phyloP scores from a whole-genome alignment of 164 flowering plant genomes.

The Cinnamomum micranthum region DNA sequence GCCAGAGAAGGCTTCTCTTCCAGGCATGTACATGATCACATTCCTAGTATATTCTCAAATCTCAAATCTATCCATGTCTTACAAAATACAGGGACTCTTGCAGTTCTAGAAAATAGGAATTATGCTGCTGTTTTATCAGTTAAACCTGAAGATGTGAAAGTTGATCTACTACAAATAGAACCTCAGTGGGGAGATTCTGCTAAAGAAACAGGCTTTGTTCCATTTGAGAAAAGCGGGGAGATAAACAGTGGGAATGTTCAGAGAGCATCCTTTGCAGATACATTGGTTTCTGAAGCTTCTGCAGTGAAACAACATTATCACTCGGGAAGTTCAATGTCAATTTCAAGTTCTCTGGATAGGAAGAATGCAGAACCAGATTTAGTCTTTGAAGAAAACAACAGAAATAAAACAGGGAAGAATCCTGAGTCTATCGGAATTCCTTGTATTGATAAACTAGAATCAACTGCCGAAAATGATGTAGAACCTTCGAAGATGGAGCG shows the following conservation, averaged over 20 bases:
- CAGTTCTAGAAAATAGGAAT: constrained; percentile 20
- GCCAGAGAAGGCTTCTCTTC: constrained; percentile 6
- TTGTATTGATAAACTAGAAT: constrained; percentile 30
- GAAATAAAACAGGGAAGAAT: neutral
- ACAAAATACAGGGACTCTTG: neutral
- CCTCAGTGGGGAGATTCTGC: constrained; percentile 6
- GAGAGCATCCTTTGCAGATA: constrained; percentile 9
- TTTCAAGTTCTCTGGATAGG: neutral
- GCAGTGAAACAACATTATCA: constrained; percentile 9
- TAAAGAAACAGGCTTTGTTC: constrained; percentile 12
- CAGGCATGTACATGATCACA: constrained; percentile 23
- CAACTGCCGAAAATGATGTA: constrained; percentile 50
- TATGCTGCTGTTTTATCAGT: constrained; percentile 9
- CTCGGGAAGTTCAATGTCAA: constrained; percentile 5
- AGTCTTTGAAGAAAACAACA: constrained; percentile 16
- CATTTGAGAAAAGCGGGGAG: constrained; percentile 15
- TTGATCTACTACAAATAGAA: constrained; percentile 17
- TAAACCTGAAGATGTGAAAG: constrained; percentile 11
- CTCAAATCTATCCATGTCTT: neutral
- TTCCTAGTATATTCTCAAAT: no score
- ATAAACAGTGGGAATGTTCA: constrained; percentile 13
- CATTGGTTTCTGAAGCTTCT: constrained; percentile 21
- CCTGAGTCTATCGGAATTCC: neutral
- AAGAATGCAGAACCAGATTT: constrained; percentile 14
- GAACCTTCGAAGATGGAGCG: constrained; percentile 10